These are phyloP conservation scores for Trametes sanguinea DNA, from an alignment of 768 basidiomycete species.

Conservation along the genomic window DNA sequence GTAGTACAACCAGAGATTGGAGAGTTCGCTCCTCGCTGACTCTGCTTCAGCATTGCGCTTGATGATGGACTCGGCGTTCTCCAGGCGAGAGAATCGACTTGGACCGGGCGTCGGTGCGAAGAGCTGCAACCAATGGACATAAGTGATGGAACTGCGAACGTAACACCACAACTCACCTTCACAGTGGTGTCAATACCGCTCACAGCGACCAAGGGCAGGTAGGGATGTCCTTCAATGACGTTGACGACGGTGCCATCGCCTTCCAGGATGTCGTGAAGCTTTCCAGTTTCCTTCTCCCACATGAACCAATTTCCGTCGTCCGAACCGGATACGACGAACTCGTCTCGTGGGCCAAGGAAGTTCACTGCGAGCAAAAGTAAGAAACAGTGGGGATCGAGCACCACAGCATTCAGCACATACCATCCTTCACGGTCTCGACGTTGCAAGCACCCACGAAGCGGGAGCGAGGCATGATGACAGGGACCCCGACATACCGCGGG, in stretches of 20 bases:
- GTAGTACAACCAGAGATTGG: slow-evolving; percentile 36
- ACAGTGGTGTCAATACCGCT: slow-evolving; percentile 86
- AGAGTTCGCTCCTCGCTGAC: slow-evolving; percentile 31
- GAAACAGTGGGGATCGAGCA: too few relatives aligned
- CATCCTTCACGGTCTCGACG: slow-evolving; percentile 84
- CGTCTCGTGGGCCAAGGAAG: slow-evolving; percentile 77
- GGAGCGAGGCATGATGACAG: slow-evolving; percentile 62
- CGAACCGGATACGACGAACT: slow-evolving; percentile 80
- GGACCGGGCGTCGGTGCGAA: slow-evolving; percentile 58
- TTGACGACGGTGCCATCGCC: slow-evolving; percentile 84
- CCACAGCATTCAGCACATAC: slow-evolving; percentile 41
- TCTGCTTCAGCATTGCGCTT: slow-evolving; percentile 50
- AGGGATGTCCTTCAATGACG: slow-evolving; percentile 80
- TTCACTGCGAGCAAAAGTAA: slow-evolving; percentile 54
- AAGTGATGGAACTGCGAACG: background rate
- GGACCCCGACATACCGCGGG: slow-evolving; percentile 38
- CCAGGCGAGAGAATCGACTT: slow-evolving; percentile 56
- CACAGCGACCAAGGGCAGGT: slow-evolving; percentile 78
- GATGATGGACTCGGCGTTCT: slow-evolving; percentile 56
- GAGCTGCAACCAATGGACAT: slow-evolving; percentile 43
- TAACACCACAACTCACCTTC: slow-evolving; percentile 52
- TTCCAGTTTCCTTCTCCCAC: slow-evolving; percentile 72
- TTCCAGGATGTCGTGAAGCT: slow-evolving; percentile 76
- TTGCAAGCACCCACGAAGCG: slow-evolving; percentile 75
- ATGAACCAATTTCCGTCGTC: slow-evolving; percentile 89